phyloP scores from a whole-genome alignment of 371 early-diverging fungal genomes.

The Syncephalastrum contaminatum region DNA sequence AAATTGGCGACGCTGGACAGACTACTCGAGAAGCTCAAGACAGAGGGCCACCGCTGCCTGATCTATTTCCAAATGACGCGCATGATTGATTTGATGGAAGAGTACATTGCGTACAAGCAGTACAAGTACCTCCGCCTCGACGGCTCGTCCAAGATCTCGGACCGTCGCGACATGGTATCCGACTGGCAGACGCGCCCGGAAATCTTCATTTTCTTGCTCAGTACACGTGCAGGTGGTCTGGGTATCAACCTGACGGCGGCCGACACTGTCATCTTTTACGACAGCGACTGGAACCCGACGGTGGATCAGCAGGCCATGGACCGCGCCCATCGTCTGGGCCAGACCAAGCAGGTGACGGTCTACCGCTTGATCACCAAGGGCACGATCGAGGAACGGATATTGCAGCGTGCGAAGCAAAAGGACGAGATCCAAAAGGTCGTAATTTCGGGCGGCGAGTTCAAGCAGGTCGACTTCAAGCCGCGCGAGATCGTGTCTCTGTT shows the following conservation, averaged over 20 bases:
- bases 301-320: constrained; percentile 99
- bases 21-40: constrained; percentile 84
- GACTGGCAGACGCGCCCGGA: constrained; percentile 92
- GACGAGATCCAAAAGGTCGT: constrained; percentile 98
- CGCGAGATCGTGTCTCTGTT: constrained; percentile 86
- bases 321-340: constrained; percentile 97
- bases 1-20: constrained; percentile 91
- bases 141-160: constrained; percentile 91
- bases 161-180: constrained; percentile 91
- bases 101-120: constrained; percentile 87
- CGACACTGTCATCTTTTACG: constrained; percentile 99
- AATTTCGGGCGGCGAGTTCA: constrained; percentile 91
- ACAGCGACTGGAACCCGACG: constrained; percentile 99
- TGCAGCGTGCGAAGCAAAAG: constrained; percentile 91
- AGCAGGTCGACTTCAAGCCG: constrained; percentile 80
- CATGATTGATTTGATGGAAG: constrained; percentile 98
- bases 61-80: constrained; percentile 99
- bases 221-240: constrained; percentile 98
- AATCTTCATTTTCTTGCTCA: constrained; percentile 95
- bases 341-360: constrained; percentile 94
- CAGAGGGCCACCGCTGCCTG: constrained; percentile 92
- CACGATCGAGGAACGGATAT: constrained; percentile 91
- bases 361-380: constrained; percentile 90
- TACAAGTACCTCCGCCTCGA: constrained; percentile 95
- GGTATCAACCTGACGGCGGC: constrained; percentile 99